Percentiles rank a stretch among this genome's conserved stretches.
Conservation (phyloP, 2,329 filamentous ascomycete genomes). For the Verticillium klebahnii region DNA sequence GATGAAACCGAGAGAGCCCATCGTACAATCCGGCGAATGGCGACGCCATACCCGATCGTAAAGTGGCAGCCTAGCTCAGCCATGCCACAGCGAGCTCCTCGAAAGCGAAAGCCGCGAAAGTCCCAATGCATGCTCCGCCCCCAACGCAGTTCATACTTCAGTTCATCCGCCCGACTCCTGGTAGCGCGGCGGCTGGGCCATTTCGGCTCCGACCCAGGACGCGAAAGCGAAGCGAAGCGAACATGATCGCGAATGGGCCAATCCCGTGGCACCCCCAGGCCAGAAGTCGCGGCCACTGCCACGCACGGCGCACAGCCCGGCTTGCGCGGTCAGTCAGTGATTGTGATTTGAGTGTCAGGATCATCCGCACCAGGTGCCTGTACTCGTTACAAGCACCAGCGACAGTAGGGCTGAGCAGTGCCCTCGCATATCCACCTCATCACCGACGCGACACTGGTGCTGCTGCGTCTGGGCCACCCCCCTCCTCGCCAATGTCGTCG, state of each 20-base stretch:
- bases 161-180: neutral
- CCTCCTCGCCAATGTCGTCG: neutral
- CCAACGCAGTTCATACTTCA: neutral
- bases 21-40: neutral
- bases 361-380: neutral
- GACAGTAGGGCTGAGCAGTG: conserved; percentile 2
- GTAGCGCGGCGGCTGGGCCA: neutral
- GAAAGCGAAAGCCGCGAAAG: neutral
- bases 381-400: neutral
- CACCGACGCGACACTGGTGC: neutral
- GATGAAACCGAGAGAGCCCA: neutral
- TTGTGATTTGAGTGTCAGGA: neutral
- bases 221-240: neutral
- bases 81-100: neutral
- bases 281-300: neutral
- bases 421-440: neutral
- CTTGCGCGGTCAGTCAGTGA: neutral
- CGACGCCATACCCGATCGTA: neutral
- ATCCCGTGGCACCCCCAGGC: neutral
- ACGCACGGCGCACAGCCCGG: neutral
- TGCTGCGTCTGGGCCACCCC: neutral
- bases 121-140: neutral
- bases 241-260: neutral
- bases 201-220: neutral
- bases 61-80: neutral